Conservation (phyloP, 2,329 filamentous ascomycete species). For the Colletotrichum tropicicola region DNA sequence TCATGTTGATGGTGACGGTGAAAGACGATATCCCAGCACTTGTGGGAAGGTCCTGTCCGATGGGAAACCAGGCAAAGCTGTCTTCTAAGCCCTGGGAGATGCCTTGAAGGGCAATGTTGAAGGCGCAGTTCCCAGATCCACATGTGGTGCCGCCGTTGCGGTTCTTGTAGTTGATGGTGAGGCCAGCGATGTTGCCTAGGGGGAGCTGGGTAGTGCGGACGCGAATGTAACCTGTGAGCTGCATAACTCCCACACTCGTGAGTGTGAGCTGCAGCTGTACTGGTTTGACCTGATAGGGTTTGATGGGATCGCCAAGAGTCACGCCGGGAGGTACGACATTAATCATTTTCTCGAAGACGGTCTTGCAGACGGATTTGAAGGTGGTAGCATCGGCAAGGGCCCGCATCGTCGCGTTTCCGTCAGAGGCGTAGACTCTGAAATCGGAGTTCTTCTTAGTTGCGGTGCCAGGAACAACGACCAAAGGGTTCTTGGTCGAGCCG, state of each 20-base stretch:
- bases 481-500: slow-evolving; percentile 61
- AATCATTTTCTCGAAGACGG: slow-evolving; percentile 67
- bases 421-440: slow-evolving; percentile 63
- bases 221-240: slow-evolving; percentile 64
- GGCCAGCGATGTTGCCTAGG: slow-evolving; percentile 50
- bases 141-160: slow-evolving; percentile 58
- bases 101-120: slow-evolving; percentile 55
- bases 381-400: slow-evolving; percentile 52
- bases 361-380: slow-evolving; percentile 59
- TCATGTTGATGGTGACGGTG: slow-evolving; percentile 58
- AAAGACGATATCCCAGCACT: slow-evolving; percentile 70
- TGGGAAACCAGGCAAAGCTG: slow-evolving; percentile 63
- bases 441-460: slow-evolving; percentile 59
- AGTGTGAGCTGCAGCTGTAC: slow-evolving; percentile 64
- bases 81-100: slow-evolving; percentile 67
- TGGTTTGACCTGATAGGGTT: slow-evolving; percentile 68
- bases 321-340: slow-evolving; percentile 65
- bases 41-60: slow-evolving; percentile 60
- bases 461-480: slow-evolving; percentile 61
- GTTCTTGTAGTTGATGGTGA: slow-evolving; percentile 65
- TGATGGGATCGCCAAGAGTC: slow-evolving; percentile 59
- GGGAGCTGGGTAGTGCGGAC: slow-evolving; percentile 61
- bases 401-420: slow-evolving; percentile 63
- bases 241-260: slow-evolving; percentile 55
- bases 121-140: slow-evolving; percentile 51